Conservation (phyloP, 192 early-diverging fungal species). For the Kickxella alabastrina region DNA sequence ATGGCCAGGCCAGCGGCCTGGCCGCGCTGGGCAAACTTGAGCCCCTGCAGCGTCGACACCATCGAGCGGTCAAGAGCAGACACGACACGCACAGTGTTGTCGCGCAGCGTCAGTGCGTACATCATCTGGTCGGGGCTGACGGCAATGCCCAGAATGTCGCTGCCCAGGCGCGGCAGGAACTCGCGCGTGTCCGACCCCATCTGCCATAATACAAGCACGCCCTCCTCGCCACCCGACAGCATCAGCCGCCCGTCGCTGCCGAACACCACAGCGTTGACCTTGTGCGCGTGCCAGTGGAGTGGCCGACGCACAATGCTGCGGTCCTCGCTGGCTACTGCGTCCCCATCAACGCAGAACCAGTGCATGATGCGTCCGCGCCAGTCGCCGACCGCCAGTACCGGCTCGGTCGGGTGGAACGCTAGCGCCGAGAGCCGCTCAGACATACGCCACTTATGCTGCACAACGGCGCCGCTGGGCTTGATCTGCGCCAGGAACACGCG, state of each 20-base stretch:
- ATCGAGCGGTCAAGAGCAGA: conserved; percentile 59
- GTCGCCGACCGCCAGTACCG: conserved; percentile 74
- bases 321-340: conserved; percentile 46
- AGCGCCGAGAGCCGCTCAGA: conserved; percentile 59
- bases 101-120: conserved; percentile 65
- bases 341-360: conserved; percentile 56
- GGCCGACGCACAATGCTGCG: conserved; percentile 47
- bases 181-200: conserved; percentile 63
- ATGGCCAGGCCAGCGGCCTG: neutral
- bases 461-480: conserved; percentile 4
- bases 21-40: conserved; percentile 60
- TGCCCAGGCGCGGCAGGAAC: conserved; percentile 77
- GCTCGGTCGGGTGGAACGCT: conserved; percentile 72
- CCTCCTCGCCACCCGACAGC: conserved; percentile 87
- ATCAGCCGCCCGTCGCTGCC: conserved; percentile 71
- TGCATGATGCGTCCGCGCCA: conserved; percentile 67
- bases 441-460: conserved; percentile 34
- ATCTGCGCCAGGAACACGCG: conserved; percentile 20
- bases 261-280: conserved; percentile 66
- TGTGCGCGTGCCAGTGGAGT: conserved; percentile 84
- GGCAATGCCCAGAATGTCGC: conserved; percentile 66
- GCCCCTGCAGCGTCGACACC: conserved; percentile 66
- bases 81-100: conserved; percentile 76
- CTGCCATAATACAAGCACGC: conserved; percentile 85
- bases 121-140: conserved; percentile 67